These are phyloP conservation scores for Ilyonectria sp. DNA, from an alignment of 2,329 filamentous ascomycete genomes.

Conservation along the genomic window DNA sequence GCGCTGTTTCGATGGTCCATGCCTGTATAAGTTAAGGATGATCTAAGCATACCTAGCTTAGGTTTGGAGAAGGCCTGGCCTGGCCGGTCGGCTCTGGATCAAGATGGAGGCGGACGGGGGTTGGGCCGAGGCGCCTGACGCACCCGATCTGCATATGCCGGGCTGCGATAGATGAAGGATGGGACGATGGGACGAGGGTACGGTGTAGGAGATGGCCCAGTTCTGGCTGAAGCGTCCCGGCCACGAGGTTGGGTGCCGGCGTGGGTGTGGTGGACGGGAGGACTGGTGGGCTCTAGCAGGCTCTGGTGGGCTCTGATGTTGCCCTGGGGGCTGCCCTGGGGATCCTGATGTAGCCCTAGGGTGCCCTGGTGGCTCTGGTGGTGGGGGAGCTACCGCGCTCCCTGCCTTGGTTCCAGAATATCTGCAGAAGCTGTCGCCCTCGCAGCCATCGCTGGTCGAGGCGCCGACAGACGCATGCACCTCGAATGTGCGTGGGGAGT, in stretches of 20 bases:
- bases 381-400: slow-evolving; percentile 36
- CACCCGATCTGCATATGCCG: slow-evolving; percentile 26
- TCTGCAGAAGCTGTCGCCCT: slow-evolving; percentile 38
- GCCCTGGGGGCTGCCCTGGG: neutral
- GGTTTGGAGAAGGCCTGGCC: neutral
- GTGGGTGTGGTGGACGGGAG: slow-evolving; percentile 19
- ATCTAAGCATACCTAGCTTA: slow-evolving; percentile 4
- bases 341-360: slow-evolving; percentile 14
- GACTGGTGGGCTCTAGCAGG: neutral
- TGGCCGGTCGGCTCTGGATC: slow-evolving; percentile 4
- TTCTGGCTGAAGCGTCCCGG: slow-evolving; percentile 5
- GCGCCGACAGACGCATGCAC: slow-evolving; percentile 27
- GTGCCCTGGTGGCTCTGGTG: slow-evolving; percentile 28
- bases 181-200: slow-evolving; percentile 1
- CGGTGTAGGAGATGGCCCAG: neutral
- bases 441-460: slow-evolving; percentile 27
- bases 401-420: slow-evolving; percentile 44
- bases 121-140: slow-evolving; percentile 1
- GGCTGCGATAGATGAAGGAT: slow-evolving; percentile 7
- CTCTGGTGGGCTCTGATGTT: neutral
- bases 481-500: slow-evolving; percentile 25
- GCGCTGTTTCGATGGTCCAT: slow-evolving; percentile 26
- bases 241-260: slow-evolving; percentile 20
- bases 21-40: neutral
- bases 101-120: slow-evolving; percentile 9